Base-by-base conservation (phyloP, 108 stramenopile species). In the Skeletonema marinoi region DNA sequence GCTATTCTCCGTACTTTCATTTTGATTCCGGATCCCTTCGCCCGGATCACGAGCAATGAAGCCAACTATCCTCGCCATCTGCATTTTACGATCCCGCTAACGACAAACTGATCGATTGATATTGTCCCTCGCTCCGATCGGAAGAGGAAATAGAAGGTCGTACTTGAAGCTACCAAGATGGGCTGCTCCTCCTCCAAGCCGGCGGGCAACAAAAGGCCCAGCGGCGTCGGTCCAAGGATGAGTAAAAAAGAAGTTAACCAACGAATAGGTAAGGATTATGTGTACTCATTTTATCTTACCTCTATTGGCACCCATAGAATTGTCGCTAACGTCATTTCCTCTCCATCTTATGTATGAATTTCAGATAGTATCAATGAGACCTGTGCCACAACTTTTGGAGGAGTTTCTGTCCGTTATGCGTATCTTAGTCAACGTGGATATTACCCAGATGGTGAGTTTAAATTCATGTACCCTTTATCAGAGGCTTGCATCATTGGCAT, bases 371-470 rank as follows among this genome's bases (percentile, higher is more conserved):
- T 65, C 41, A 56, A 78, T 62, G 65, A 82, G 32, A 81, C 87
- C 6, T 33, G 58, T 38, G 31, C 50, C 6, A 48, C 62, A 9
- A 64, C 60, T 17, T 78, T 88, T 60, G 93, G 87, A 46, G 92
- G 93, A 10, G 77, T 90, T 58, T 68, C 81, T 35, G 39, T 95
- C 3, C 74, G 93, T 0, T 97, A 91, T 68, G 96, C 95, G 25
- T 96, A 78, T 66, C 65, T 96, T 36, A 87, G 86, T 64, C 93
- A 96, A 67, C 80, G 93, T 48, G 96, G 96, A 5, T 95, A 90
- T 78, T 97, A 97, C 74, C 96, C 95, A 9, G 94, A 97, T 41
- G 78, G 86, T 87, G 71, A 67, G 86, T 12, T 12, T 30, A 32
- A 21, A 46, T 13, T 21, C 32, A 8, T 42, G 13, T 51, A 19